phyloP scores from a whole-genome alignment of 352 stramenopile species.

The Phytopythium cucurbitacearum region DNA sequence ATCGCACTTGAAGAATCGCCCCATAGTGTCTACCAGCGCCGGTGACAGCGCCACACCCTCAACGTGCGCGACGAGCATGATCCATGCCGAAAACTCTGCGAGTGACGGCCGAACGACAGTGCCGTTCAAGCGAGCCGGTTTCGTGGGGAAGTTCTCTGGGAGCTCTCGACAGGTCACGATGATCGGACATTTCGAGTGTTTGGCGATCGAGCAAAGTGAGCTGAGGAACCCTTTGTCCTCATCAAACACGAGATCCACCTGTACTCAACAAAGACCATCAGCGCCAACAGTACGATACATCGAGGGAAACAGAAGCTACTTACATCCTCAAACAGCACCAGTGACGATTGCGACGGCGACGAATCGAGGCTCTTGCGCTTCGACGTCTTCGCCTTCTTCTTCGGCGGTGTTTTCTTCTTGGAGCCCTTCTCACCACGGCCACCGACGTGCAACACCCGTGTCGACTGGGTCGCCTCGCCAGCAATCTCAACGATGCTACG shows the following conservation, averaged over 20 bases:
- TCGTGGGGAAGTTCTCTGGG: slow-evolving; percentile 52
- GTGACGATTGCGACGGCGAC: slow-evolving; percentile 45
- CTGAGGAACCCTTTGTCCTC: slow-evolving; percentile 77
- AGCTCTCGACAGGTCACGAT: slow-evolving; percentile 64
- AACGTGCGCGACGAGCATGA: slow-evolving; percentile 53
- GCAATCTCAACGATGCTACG: slow-evolving; percentile 69
- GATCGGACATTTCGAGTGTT: slow-evolving; percentile 78
- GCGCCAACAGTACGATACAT: too few species aligned
- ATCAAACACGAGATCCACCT: slow-evolving; percentile 76
- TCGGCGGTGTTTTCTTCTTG: slow-evolving; percentile 31
- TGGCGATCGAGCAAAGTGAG: slow-evolving; percentile 70
- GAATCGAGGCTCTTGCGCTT: slow-evolving; percentile 34
- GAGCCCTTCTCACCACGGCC: slow-evolving; percentile 31
- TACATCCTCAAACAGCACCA: slow-evolving; percentile 85
- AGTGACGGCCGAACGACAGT: slow-evolving; percentile 36
- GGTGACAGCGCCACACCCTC: slow-evolving; percentile 41
- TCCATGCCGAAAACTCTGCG: slow-evolving; percentile 61
- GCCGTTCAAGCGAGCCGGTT: slow-evolving; percentile 36
- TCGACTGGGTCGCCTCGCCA: slow-evolving; percentile 84
- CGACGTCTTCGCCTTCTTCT: slow-evolving; percentile 33
- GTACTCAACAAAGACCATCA: slow-evolving; percentile 1
- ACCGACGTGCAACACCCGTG: slow-evolving; percentile 57
- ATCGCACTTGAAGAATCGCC: slow-evolving; percentile 57
- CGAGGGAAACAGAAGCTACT: neutral
- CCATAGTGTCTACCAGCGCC: slow-evolving; percentile 32